A percentile compares a stretch with the other conserved stretches of the same genome.
Conservation (phyloP, 768 basidiomycete genomes). For the Kwoniella europaea region DNA sequence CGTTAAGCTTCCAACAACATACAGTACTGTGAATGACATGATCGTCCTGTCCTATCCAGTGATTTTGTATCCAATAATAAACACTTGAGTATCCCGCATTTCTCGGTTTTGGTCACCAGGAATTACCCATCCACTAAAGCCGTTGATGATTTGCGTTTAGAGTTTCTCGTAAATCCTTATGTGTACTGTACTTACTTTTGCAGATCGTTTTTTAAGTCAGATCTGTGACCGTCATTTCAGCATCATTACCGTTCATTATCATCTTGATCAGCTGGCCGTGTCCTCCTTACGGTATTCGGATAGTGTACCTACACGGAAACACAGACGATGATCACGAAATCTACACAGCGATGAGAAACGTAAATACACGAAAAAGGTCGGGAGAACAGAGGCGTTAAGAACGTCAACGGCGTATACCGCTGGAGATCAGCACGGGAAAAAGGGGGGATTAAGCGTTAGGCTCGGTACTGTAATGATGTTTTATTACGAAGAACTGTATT, state of each 20-base stretch:
- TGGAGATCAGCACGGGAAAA: not conserved
- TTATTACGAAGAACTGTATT: not conserved
- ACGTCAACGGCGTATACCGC: not conserved
- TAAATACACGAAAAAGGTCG: conserved; percentile 9
- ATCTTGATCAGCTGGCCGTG: too few relatives aligned
- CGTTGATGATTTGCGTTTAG: not conserved
- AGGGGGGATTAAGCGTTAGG: not conserved
- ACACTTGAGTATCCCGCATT: not conserved
- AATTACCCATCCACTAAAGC: too few relatives aligned
- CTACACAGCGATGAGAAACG: not conserved
- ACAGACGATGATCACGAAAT: too few relatives aligned
- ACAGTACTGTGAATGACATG: not conserved
- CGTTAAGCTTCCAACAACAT: too few relatives aligned
- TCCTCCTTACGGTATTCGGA: too few relatives aligned
- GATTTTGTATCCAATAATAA: not conserved
- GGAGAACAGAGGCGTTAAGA: not conserved
- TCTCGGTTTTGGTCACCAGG: not conserved
- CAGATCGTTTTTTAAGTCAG: not conserved
- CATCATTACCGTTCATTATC: too few relatives aligned
- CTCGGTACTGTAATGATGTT: not conserved
- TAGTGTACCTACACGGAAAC: too few relatives aligned
- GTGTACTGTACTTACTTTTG: not conserved
- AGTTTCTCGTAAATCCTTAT: not conserved
- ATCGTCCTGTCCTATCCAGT: not conserved
- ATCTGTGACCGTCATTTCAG: too few relatives aligned